Conservation (phyloP, 441 rosid genomes). For the Omphalea diandra region DNA sequence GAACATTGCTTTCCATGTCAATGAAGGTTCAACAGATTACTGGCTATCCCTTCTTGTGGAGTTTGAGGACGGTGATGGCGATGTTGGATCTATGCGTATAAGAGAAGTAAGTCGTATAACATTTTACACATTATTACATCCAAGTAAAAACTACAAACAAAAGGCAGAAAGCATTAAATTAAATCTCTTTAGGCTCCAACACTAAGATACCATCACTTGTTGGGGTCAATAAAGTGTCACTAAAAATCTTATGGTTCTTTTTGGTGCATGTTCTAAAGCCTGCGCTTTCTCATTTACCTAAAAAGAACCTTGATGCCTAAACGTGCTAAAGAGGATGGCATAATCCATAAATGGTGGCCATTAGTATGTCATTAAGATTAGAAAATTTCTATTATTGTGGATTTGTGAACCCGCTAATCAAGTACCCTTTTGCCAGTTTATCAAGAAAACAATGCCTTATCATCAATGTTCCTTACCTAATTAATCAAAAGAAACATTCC, state of each 20-base stretch:
- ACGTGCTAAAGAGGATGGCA: conserved; percentile 9
- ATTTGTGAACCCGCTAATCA: conserved; percentile 14
- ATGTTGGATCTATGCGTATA: conserved; percentile 90
- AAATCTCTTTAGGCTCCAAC: background rate
- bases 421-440: conserved; percentile 10
- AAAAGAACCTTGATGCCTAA: conserved; percentile 18
- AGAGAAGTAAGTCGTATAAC: conserved; percentile 69
- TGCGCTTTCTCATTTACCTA: conserved; percentile 28
- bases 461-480: conserved; percentile 5
- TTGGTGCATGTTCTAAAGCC: conserved; percentile 19
- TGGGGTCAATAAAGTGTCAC: conserved; percentile 20
- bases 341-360: background rate
- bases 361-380: background rate
- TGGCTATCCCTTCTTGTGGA: conserved; percentile 86
- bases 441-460: conserved; percentile 10
- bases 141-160: background rate
- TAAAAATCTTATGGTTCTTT: conserved; percentile 10
- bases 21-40: conserved; percentile 79
- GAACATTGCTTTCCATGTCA: conserved; percentile 82
- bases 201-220: conserved; percentile 9
- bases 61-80: conserved; percentile 96
- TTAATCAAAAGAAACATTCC: background rate
- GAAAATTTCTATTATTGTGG: conserved; percentile 30
- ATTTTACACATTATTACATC: background rate
- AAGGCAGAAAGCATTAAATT: background rate